Conservation (phyloP, 768 basidiomycete genomes). For the Gymnopilus dilepis region DNA sequence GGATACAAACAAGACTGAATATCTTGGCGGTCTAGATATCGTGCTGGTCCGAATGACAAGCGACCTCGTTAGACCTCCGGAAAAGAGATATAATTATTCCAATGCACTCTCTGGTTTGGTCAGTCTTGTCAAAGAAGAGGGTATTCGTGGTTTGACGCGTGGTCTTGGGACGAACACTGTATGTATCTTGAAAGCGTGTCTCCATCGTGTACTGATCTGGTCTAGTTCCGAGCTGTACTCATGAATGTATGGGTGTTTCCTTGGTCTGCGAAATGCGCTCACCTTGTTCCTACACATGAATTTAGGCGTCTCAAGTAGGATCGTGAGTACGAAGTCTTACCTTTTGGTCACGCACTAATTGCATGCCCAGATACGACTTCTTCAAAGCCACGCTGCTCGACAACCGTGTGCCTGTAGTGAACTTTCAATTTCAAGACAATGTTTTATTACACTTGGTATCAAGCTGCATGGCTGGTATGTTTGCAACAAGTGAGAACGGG, state of each 20-base stretch:
- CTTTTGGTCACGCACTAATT: not conserved
- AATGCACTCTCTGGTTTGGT: constrained; percentile 81
- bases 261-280: constrained; percentile 13
- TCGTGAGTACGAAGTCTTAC: constrained; percentile 58
- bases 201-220: constrained; percentile 18
- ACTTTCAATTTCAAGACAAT: constrained; percentile 69
- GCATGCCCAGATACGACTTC: constrained; percentile 66
- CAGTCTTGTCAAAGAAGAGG: constrained; percentile 69
- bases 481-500: constrained; percentile 69
- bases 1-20: constrained; percentile 7
- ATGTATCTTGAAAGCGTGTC: constrained; percentile 26
- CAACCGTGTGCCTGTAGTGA: constrained; percentile 55
- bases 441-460: constrained; percentile 69
- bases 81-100: constrained; percentile 76
- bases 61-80: constrained; percentile 75
- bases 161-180: constrained; percentile 84
- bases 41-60: constrained; percentile 88
- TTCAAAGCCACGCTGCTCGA: constrained; percentile 67
- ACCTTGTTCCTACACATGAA: not conserved
- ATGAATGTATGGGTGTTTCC: constrained; percentile 66
- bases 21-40: constrained; percentile 51
- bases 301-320: constrained; percentile 78
- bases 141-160: constrained; percentile 67
- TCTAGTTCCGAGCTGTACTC: constrained; percentile 57
- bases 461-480: constrained; percentile 72